These are phyloP conservation scores for Golubevia sp. DNA, from an alignment of 1,284 basidiomycete genomes.

Conservation along the genomic window DNA sequence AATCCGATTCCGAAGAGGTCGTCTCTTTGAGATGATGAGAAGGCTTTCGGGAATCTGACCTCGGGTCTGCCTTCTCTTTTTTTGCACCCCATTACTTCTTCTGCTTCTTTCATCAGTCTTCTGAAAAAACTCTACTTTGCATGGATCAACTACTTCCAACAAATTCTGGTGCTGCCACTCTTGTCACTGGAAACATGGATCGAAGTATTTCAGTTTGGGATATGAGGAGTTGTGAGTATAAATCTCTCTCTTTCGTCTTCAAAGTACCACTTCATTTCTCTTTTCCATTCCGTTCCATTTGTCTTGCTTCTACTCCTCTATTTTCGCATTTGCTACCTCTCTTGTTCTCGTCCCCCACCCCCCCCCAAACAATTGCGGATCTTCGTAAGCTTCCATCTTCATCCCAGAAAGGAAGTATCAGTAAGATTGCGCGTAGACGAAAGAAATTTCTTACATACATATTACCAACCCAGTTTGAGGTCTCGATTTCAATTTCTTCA, in stretches of 20 bases:
- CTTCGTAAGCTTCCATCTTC: too few species aligned
- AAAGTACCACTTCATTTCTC: background rate
- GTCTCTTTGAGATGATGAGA: too few species aligned
- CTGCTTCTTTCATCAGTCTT: slow-evolving; percentile 10
- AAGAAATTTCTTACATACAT: too few species aligned
- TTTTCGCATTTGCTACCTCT: background rate
- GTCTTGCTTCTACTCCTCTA: background rate
- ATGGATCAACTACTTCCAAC: slow-evolving; percentile 24
- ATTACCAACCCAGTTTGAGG: too few species aligned
- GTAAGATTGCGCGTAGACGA: too few species aligned
- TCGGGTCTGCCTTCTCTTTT: background rate
- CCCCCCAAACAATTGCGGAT: too few species aligned
- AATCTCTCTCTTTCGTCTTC: background rate
- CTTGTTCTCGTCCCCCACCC: too few species aligned
- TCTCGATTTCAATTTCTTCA: too few species aligned
- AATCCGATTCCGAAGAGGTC: too few species aligned
- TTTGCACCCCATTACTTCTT: background rate
- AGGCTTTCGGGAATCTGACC: too few species aligned
- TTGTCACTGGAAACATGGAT: slow-evolving; percentile 43
- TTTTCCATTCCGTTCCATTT: background rate
- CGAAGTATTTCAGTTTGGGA: slow-evolving; percentile 50
- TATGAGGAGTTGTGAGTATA: slow-evolving; percentile 20
- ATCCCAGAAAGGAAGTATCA: too few species aligned
- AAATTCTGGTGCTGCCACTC: slow-evolving; percentile 2
- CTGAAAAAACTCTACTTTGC: slow-evolving; percentile 37